A percentile compares a stretch with the other conserved stretches of the same genome.
Evolutionary conservation across 345 rosid genomes (phyloP).

Genomic region (Eucalyptus viminalis): DNA sequence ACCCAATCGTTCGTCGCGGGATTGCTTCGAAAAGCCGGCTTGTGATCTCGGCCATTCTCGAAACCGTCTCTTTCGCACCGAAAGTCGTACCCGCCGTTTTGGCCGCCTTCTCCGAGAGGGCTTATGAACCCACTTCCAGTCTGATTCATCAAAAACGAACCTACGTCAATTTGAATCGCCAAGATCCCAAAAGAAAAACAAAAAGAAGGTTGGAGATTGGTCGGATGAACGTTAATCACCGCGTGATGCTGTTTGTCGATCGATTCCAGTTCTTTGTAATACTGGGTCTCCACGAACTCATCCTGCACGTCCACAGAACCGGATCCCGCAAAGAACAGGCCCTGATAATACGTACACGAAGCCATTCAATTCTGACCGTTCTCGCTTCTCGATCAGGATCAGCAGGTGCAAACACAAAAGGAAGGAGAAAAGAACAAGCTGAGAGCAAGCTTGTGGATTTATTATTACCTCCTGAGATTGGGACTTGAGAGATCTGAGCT

Average conservation of each 20-base stretch:
- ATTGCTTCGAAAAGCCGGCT: constrained; percentile 27
- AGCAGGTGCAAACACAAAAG: neutral
- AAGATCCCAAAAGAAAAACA: neutral
- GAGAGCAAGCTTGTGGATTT: neutral
- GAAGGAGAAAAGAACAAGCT: neutral
- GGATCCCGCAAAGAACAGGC: neutral
- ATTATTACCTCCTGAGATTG: constrained; percentile 16
- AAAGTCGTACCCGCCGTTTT: constrained; percentile 3
- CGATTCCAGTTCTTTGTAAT: constrained; percentile 43
- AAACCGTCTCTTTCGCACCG: neutral
- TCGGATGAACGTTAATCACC: constrained; percentile 2
- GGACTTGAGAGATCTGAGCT: constrained; percentile 44
- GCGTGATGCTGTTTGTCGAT: constrained; percentile 67
- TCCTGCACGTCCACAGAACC: constrained; percentile 15
- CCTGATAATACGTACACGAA: constrained; percentile 3
- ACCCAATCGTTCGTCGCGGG: constrained; percentile 78
- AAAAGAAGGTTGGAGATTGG: neutral
- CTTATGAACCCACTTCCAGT: constrained; percentile 68
- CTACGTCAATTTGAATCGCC: neutral
- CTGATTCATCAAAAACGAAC: constrained; percentile 1
- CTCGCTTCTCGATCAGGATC: neutral
- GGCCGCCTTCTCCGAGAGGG: constrained; percentile 16
- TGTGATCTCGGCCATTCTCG: neutral
- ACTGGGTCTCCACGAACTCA: constrained; percentile 56
- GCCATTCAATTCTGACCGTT: neutral